Conservation (phyloP, 1,284 basidiomycete genomes). For the Sporisorium exsertum region DNA sequence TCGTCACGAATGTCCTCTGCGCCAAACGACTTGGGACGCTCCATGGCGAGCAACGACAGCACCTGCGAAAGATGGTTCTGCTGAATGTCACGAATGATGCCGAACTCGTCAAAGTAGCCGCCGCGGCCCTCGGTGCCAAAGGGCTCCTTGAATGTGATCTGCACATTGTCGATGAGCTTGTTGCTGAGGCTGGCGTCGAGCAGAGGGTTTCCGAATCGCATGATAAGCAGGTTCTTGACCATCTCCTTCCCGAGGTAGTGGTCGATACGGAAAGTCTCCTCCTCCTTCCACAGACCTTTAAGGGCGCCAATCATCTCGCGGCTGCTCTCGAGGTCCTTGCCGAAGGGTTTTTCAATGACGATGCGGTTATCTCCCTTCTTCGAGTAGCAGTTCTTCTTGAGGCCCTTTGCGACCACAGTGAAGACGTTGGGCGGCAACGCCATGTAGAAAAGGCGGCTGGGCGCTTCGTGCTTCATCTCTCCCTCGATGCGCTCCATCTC, state of each 20-base stretch:
- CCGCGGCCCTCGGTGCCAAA: conserved; percentile 70
- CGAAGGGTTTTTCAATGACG: conserved; percentile 68
- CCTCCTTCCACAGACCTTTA: conserved; percentile 67
- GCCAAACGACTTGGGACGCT: conserved; percentile 67
- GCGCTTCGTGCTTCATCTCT: conserved; percentile 37
- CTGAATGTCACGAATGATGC: conserved; percentile 70
- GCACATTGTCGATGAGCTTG: conserved; percentile 68
- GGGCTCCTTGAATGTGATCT: conserved; percentile 70
- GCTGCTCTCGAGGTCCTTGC: conserved; percentile 66
- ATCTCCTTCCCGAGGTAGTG: conserved; percentile 70
- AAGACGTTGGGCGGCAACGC: conserved; percentile 68
- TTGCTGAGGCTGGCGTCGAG: conserved; percentile 68
- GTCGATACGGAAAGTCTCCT: conserved; percentile 69
- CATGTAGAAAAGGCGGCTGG: conserved; percentile 68
- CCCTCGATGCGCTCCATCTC: conserved; percentile 60
- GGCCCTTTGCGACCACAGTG: conserved; percentile 63
- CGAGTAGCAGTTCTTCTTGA: conserved; percentile 65
- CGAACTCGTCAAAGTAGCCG: conserved; percentile 71
- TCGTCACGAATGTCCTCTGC: conserved; percentile 69
- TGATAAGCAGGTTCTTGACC: conserved; percentile 68
- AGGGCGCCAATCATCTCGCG: conserved; percentile 67
- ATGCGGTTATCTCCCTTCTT: conserved; percentile 64
- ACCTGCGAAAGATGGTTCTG: conserved; percentile 70
- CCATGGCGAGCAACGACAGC: conserved; percentile 69
- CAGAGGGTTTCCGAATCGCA: conserved; percentile 66